A percentile compares a stretch with the other conserved stretches of the same genome.
These are phyloP conservation scores for Ophiocordyceps camponoti-floridani DNA, from an alignment of 2,329 filamentous ascomycete species.

Conservation along the genomic window DNA sequence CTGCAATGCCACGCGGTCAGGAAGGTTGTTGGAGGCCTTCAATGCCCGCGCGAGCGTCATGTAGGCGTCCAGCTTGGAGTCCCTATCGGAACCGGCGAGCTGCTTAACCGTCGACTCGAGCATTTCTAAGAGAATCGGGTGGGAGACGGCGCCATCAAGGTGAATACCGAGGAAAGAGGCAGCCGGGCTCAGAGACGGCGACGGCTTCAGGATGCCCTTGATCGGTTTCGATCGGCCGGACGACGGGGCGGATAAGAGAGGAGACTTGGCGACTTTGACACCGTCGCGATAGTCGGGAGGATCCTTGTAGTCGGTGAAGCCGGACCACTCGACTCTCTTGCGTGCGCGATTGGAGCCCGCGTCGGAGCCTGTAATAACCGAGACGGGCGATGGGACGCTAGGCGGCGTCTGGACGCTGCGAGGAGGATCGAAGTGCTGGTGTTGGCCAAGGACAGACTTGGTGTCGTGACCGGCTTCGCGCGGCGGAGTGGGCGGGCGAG, in stretches of 20 bases:
- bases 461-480: conserved; percentile 28
- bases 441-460: conserved; percentile 16
- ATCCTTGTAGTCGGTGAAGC: conserved; percentile 37
- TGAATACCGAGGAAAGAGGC: conserved; percentile 21
- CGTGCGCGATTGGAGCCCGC: conserved; percentile 24
- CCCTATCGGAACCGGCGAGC: conserved; percentile 55
- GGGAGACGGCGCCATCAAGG: conserved; percentile 18
- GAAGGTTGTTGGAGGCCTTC: conserved; percentile 66
- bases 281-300: conserved; percentile 25
- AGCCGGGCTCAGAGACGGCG: conserved; percentile 27
- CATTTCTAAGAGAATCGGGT: conserved; percentile 54
- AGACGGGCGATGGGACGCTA: conserved; percentile 23
- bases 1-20: conserved; percentile 53
- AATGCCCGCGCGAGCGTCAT: conserved; percentile 58
- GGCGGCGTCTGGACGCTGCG: conserved; percentile 32
- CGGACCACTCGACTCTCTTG: conserved; percentile 41
- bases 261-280: conserved; percentile 17
- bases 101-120: conserved; percentile 71
- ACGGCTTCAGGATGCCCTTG: conserved; percentile 65
- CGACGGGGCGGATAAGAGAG: conserved; percentile 21
- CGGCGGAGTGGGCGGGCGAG: conserved; percentile 52
- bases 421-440: conserved; percentile 18
- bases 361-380: conserved; percentile 21
- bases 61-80: conserved; percentile 70
- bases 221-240: conserved; percentile 25